phyloP scores from a whole-genome alignment of 768 basidiomycete species.

The Collybia sordida region DNA sequence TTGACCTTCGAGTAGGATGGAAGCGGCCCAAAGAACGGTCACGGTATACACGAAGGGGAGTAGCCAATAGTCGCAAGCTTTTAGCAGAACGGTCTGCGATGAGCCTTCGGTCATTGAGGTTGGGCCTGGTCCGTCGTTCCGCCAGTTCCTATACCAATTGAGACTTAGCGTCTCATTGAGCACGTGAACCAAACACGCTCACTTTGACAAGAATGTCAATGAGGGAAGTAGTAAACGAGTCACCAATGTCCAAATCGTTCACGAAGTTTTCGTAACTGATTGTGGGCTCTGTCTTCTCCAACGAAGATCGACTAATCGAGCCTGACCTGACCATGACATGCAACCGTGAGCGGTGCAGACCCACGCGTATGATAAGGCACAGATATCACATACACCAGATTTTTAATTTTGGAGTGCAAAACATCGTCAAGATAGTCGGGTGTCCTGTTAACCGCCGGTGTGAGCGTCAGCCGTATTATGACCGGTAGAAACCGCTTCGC shows the following conservation, averaged over 20 bases:
- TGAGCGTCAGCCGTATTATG: conserved; percentile 9
- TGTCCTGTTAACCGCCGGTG: conserved; percentile 49
- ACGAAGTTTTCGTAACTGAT: conserved; percentile 79
- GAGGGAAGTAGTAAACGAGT: conserved; percentile 76
- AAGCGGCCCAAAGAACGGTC: conserved; percentile 32
- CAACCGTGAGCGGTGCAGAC: conserved; percentile 2
- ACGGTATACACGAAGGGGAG: conserved; percentile 53
- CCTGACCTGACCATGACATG: conserved; percentile 49
- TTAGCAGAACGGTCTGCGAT: conserved; percentile 70
- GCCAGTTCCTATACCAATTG: conserved; percentile 61
- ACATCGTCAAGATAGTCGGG: conserved; percentile 72
- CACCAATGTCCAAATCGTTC: conserved; percentile 73
- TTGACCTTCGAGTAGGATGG: conserved; percentile 33
- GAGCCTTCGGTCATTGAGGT: conserved; percentile 52
- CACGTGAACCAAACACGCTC: conserved; percentile 18
- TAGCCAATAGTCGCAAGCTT: conserved; percentile 57
- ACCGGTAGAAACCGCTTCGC: conserved; percentile 17
- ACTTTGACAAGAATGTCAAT: conserved; percentile 81
- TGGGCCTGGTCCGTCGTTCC: conserved; percentile 61
- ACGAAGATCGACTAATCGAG: conserved; percentile 64
- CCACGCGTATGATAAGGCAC: not conserved
- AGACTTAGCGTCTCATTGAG: conserved; percentile 3
- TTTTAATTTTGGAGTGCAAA: conserved; percentile 72
- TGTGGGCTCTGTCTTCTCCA: conserved; percentile 61
- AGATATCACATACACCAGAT: conserved; percentile 60